Evolutionary conservation across 2,329 filamentous ascomycete genomes (phyloP).

Genomic region (Annulohypoxylon truncatum): DNA sequence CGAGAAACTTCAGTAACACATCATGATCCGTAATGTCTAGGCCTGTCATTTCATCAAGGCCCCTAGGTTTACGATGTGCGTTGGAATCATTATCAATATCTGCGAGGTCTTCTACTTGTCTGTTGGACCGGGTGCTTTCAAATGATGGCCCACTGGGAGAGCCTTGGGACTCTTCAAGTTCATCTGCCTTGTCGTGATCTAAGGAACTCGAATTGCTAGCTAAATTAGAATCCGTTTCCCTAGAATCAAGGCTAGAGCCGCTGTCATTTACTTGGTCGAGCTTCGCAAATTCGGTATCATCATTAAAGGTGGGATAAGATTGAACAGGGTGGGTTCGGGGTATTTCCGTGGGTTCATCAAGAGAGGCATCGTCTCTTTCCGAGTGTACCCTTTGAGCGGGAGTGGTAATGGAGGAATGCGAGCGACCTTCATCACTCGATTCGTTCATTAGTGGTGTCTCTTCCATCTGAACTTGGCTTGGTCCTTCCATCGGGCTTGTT

Average conservation of each 20-base stretch:
- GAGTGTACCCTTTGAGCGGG: not conserved
- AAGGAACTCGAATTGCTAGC: not conserved
- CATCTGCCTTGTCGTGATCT: not conserved
- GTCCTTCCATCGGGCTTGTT: conserved; percentile 24
- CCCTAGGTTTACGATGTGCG: conserved; percentile 9
- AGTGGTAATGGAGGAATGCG: not conserved
- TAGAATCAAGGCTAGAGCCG: not conserved
- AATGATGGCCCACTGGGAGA: not conserved
- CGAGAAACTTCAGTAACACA: conserved; percentile 39
- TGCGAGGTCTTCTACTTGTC: not conserved
- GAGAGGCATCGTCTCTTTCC: conserved; percentile 2
- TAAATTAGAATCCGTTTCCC: not conserved
- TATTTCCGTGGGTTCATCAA: conserved; percentile 11
- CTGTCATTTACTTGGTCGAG: conserved; percentile 6
- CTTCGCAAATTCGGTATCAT: not conserved
- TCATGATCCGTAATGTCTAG: conserved; percentile 33
- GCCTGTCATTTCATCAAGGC: not conserved
- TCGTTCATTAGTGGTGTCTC: conserved; percentile 13
- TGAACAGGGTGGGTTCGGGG: not conserved
- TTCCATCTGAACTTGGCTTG: conserved; percentile 18
- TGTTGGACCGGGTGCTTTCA: not conserved
- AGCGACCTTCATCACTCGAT: not conserved
- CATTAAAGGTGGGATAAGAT: not conserved
- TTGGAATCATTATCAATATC: conserved; percentile 2
- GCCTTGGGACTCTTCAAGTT: conserved; percentile 11